Evolutionary conservation across 1,284 basidiomycete genomes (phyloP), one percentile per base, ranked within the genome.

Genomic region (Irpex sp.): DNA sequence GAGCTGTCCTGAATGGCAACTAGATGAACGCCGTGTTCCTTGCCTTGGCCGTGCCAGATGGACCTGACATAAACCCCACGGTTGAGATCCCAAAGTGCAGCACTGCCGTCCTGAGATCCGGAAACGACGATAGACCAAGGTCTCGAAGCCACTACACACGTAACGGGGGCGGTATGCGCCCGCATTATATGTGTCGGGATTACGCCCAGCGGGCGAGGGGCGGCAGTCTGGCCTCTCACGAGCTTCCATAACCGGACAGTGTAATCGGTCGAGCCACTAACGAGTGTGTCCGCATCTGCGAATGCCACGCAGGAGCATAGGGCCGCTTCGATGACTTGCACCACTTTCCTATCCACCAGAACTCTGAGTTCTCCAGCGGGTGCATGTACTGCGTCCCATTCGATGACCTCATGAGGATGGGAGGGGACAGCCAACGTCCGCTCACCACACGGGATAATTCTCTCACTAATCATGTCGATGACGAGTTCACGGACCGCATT

Each of bases 31-130:
- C 84, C 79, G 19, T 78, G 72, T 1, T 74, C 64, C 46, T 80
- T 77, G 4, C 75, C 74, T 1, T 74, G 68, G 8, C 81, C 83
- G 61, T 94, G 89, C 82, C 86, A 86, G 39, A 94, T 87, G 0
- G 90, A 90, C 60, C 89, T 78, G 11, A 90, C 85, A 67, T 95
- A 95, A 0, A 86, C 77, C 13, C 90, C 87, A 47, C 89, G 82
- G 70, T 98, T 97, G 61, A 94, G 81, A 72, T 98, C 96, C 96
- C 96, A 98, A 5, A 97, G 69, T 13, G 90, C 89, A 0, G 90
- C 94, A 63, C 88, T 92, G 1, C 93, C 90, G 68, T 97, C 94
- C 64, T 85, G 83, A 5, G 92, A 92, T 5, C 94, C 94, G 65
- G 92, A 96, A 54, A 97, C 85, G 13, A 89, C 84, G 19, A 96